Evolutionary conservation across 768 basidiomycete genomes (phyloP), one percentile per base, ranked within the genome.

Genomic region (Asterophora lycoperdoides): DNA sequence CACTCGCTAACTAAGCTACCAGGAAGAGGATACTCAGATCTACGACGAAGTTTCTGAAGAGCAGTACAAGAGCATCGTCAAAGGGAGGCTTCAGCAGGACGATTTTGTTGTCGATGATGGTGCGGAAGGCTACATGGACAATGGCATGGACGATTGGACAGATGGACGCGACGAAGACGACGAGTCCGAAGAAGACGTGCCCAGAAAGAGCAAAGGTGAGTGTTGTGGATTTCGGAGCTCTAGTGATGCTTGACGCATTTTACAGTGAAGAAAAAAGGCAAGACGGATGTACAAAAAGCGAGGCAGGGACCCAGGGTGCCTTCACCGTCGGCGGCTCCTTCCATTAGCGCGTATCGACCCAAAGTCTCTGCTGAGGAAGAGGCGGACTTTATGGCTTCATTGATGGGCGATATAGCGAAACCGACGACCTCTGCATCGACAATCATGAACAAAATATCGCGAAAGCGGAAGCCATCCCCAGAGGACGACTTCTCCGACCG

Each of bases 51-150:
- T 98, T 13, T 79, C 84, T 0, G 94, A 96, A 47, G 89, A 89
- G 8, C 84, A 93, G 57, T 99, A 98, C 66, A 80, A 78, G 56
- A 73, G 76, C 15, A 87, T 99, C 47, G 96, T 99, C 4, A 79
- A 78, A 47, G 83, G 84, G 1, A 77, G 96, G 14, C 75, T 96
- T 6, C 84, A 89, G 51, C 72, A 74, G 56, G 93, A 97, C 55
- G 96, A 99, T 64, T 99, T 99, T 53, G 90, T 98, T 15, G 85
- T 88, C 32, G 96, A 98, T 60, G 96, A 98, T 69, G 93, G 93
- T 20, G 79, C 86, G 0, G 78, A 74, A 11, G 96, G 92, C 5
- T 98, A 99, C 59, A 84, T 86, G 64, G 96, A 99, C 70, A 91
- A 96, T 61, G 96, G 96, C 4, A 85, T 93, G 83, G 96, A 98